Conservation (phyloP, 441 rosid species). For the Erysimum pusillum region DNA sequence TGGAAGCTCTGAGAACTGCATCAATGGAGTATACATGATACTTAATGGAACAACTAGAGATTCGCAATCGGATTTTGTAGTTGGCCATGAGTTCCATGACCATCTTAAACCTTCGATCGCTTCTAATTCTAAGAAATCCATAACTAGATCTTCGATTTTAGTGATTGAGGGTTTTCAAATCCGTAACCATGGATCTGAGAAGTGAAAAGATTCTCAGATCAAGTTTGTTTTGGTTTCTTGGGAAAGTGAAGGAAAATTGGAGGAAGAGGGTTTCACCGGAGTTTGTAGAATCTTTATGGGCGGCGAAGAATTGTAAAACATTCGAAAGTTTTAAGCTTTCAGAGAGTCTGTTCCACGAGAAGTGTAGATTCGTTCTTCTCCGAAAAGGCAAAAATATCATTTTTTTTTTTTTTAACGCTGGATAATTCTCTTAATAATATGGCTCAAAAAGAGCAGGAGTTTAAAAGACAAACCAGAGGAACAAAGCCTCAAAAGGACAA, state of each 20-base stretch:
- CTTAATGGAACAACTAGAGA: slow-evolving; percentile 75
- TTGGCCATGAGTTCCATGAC: slow-evolving; percentile 98
- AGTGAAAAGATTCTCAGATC: not conserved
- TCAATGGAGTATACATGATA: slow-evolving; percentile 83
- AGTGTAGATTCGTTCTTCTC: slow-evolving; percentile 31
- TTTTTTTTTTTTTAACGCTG: not conserved
- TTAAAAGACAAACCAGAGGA: too few relatives aligned
- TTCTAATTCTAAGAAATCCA: slow-evolving; percentile 92
- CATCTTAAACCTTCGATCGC: slow-evolving; percentile 92
- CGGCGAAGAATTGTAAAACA: slow-evolving; percentile 22
- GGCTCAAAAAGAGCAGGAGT: too few relatives aligned
- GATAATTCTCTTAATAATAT: too few relatives aligned
- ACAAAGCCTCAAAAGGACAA: too few relatives aligned
- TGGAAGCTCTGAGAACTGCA: slow-evolving; percentile 84
- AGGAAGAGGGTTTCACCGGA: not conserved
- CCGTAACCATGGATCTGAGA: slow-evolving; percentile 9
- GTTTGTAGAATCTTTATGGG: not conserved
- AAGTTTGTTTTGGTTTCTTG: not conserved
- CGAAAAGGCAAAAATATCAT: not conserved
- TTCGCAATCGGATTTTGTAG: slow-evolving; percentile 61
- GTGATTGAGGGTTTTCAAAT: not conserved
- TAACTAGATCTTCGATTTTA: slow-evolving; percentile 37
- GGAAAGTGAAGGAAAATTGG: not conserved
- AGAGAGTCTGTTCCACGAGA: slow-evolving; percentile 24
- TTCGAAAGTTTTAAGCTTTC: slow-evolving; percentile 26